Conservation (phyloP, 768 basidiomycete species). For the Agrocybe chaxingu region DNA sequence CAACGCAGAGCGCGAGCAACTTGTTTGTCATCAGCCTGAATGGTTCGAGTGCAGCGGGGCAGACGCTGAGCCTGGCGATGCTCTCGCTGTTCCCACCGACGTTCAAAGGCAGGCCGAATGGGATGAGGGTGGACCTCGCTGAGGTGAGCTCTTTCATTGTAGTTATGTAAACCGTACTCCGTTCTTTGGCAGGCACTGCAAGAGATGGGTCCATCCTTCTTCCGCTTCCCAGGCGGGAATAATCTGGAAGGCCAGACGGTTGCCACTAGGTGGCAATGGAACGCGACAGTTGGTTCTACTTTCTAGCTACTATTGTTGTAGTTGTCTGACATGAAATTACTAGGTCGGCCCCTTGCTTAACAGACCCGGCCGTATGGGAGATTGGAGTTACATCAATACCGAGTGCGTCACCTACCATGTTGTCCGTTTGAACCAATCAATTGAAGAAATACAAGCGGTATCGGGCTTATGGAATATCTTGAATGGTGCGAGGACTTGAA, state of each 20-base stretch:
- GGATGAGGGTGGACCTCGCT: conserved; percentile 60
- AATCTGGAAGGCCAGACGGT: conserved; percentile 62
- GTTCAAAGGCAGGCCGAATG: conserved; percentile 57
- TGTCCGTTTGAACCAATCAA: not conserved
- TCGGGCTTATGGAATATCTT: conserved; percentile 58
- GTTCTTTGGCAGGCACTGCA: conserved; percentile 38
- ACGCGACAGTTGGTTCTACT: conserved; percentile 41
- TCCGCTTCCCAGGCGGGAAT: conserved; percentile 68
- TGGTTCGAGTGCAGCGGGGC: conserved; percentile 33
- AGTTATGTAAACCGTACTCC: not conserved
- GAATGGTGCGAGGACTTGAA: conserved; percentile 56
- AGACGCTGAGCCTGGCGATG: conserved; percentile 55
- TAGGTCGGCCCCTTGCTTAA: conserved; percentile 48
- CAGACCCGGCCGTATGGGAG: conserved; percentile 48
- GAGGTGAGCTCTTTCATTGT: conserved; percentile 31
- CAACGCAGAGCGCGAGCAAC: conserved; percentile 42
- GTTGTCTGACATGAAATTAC: not conserved
- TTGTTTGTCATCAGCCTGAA: conserved; percentile 52
- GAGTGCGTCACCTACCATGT: conserved; percentile 35
- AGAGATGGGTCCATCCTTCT: conserved; percentile 57
- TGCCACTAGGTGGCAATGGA: conserved; percentile 63
- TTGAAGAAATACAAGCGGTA: conserved; percentile 32
- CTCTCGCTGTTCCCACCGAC: conserved; percentile 69
- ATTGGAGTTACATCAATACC: conserved; percentile 62
- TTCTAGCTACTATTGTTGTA: not conserved